Percentiles rank a stretch among this genome's conserved stretches.
Conservation (phyloP, 192 early-diverging fungal species). For the Rhizophagus prolifer region DNA sequence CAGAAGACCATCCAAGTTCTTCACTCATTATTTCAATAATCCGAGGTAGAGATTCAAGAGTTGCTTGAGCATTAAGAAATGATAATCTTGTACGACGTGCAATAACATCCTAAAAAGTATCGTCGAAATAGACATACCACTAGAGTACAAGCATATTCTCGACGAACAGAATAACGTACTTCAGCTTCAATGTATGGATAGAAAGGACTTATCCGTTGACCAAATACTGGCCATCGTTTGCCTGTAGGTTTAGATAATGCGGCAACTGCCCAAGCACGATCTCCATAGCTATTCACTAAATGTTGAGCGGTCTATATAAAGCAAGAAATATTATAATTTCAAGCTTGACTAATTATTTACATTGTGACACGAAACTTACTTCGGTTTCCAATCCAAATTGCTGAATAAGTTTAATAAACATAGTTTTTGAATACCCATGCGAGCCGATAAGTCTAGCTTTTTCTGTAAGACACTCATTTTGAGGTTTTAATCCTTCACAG, state of each 20-base stretch:
- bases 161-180: conserved; percentile 84
- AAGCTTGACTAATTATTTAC: background rate
- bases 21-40: conserved; percentile 90
- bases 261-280: conserved; percentile 92
- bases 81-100: conserved; percentile 88
- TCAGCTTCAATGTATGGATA: conserved; percentile 97
- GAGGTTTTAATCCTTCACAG: conserved; percentile 52
- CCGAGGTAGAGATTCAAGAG: conserved; percentile 78
- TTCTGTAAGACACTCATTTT: conserved; percentile 75
- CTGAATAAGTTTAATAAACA: conserved; percentile 96
- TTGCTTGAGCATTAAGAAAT: conserved; percentile 91
- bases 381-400: conserved; percentile 92
- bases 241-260: conserved; percentile 74
- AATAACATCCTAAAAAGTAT: conserved; percentile 73
- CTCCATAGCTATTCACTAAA: conserved; percentile 88
- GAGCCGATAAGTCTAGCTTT: conserved; percentile 78
- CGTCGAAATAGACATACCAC: conserved; percentile 43
- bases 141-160: conserved; percentile 91
- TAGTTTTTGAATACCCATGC: conserved; percentile 82
- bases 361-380: conserved; percentile 21
- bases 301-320: conserved; percentile 72
- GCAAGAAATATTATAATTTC: background rate
- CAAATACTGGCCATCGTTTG: conserved; percentile 77
- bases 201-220: conserved; percentile 69
- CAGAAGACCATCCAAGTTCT: conserved; percentile 79